phyloP scores from a whole-genome alignment of 257 asterid genomes.

The Ehretia macrophylla region DNA sequence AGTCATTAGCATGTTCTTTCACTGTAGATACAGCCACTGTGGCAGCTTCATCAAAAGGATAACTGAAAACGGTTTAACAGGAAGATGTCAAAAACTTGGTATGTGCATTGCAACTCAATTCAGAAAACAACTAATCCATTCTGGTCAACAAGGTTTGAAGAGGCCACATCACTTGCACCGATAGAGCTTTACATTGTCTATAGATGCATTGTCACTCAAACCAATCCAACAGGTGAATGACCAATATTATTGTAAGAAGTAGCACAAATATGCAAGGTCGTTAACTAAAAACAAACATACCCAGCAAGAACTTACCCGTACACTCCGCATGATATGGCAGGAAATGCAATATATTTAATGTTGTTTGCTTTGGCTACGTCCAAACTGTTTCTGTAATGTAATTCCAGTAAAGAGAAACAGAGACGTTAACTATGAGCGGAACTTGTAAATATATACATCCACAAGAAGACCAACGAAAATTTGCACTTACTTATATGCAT shows the following conservation, averaged over 20 bases:
- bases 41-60: constrained; percentile 93
- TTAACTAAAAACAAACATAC: not conserved
- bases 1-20: constrained; percentile 53
- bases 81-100: constrained; percentile 10
- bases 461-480: constrained; percentile 7
- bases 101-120: not conserved
- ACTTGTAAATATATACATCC: not conserved
- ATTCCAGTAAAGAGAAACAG: constrained; percentile 12
- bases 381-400: constrained; percentile 71
- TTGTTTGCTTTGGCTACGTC: constrained; percentile 64
- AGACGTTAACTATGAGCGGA: constrained; percentile 2
- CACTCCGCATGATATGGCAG: constrained; percentile 94
- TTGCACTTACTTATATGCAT: constrained; percentile 65
- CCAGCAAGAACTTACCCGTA: constrained; percentile 38
- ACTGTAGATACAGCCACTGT: constrained; percentile 75
- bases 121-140: too few relatives aligned
- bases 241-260: too few relatives aligned
- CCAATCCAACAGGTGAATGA: too few relatives aligned
- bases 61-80: constrained; percentile 38
- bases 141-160: not conserved
- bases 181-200: not conserved
- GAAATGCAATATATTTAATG: constrained; percentile 78
- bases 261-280: not conserved
- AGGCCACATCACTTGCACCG: not conserved
- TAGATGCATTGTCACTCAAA: too few relatives aligned